These are phyloP conservation scores for Cyphellophora attinorum DNA, from an alignment of 2,329 filamentous ascomycete genomes.

Conservation along the genomic window DNA sequence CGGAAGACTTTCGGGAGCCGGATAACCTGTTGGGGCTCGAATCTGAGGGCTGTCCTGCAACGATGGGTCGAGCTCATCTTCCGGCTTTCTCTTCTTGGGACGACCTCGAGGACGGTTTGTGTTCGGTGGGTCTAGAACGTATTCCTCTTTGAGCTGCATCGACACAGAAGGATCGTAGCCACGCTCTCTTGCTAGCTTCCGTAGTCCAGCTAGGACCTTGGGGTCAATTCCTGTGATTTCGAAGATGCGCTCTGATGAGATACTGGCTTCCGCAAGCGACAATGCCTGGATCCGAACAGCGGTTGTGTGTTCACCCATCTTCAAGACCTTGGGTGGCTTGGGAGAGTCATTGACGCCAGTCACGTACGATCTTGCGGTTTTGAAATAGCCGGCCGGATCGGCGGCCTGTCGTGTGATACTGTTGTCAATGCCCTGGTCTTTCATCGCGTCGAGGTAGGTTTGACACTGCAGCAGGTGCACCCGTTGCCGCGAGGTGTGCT, in stretches of 20 bases:
- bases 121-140: constrained; percentile 19
- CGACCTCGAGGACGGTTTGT: constrained; percentile 16
- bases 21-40: constrained; percentile 6
- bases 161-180: constrained; percentile 18
- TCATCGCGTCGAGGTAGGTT: constrained; percentile 19
- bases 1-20: constrained; percentile 13
- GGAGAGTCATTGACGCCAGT: constrained; percentile 12
- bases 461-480: constrained; percentile 18
- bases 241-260: constrained; percentile 18
- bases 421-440: constrained; percentile 17
- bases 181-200: constrained; percentile 17
- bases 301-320: constrained; percentile 18
- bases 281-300: constrained; percentile 19
- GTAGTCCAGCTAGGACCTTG: constrained; percentile 16
- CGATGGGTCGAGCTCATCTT: constrained; percentile 23
- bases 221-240: constrained; percentile 20
- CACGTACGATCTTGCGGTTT: constrained; percentile 9
- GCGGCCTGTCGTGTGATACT: constrained; percentile 19
- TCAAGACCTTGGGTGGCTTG: constrained; percentile 18
- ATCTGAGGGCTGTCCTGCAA: constrained; percentile 2
- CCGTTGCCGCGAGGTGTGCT: constrained; percentile 21
- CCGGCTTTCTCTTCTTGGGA: constrained; percentile 19
- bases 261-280: constrained; percentile 18
- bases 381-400: constrained; percentile 18
- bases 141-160: constrained; percentile 20